Conservation (phyloP, 805 yeast genomes). For the Grigorovia humatica region DNA sequence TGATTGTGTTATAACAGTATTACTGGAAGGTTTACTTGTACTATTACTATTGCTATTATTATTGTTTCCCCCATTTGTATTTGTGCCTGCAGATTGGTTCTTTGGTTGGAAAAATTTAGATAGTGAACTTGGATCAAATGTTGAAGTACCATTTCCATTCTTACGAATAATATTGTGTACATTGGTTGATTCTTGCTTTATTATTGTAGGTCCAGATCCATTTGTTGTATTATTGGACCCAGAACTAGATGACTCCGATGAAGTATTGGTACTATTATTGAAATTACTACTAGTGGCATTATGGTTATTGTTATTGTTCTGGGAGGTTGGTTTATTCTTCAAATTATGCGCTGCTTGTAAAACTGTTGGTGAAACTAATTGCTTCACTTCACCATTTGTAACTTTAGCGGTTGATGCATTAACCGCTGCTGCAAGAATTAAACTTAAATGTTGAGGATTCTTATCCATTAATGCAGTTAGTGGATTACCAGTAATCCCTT, state of each 20-base stretch:
- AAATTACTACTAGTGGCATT: too few species aligned
- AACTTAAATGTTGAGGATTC: slow-evolving; percentile 71
- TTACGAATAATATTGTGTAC: background rate
- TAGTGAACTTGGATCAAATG: slow-evolving; percentile 29
- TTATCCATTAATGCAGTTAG: slow-evolving; percentile 67
- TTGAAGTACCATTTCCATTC: background rate
- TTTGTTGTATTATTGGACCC: background rate
- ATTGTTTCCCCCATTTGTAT: background rate
- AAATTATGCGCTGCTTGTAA: background rate
- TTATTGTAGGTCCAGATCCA: background rate
- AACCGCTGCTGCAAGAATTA: slow-evolving; percentile 69
- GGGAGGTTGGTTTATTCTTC: background rate
- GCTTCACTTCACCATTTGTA: slow-evolving; percentile 43
- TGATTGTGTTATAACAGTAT: background rate
- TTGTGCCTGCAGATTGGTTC: slow-evolving; percentile 11
- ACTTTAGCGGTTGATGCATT: slow-evolving; percentile 63
- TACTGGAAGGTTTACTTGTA: background rate
- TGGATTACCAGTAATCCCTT: slow-evolving; percentile 72
- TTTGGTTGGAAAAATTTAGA: slow-evolving; percentile 30
- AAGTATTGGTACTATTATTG: background rate
- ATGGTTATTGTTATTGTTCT: background rate
- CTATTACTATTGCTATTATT: background rate
- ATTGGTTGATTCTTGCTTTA: background rate
- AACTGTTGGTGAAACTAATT: slow-evolving; percentile 21
- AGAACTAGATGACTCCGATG: background rate